Evolutionary conservation across 2,329 filamentous ascomycete genomes (phyloP).

Genomic region (Nemania abortiva): DNA sequence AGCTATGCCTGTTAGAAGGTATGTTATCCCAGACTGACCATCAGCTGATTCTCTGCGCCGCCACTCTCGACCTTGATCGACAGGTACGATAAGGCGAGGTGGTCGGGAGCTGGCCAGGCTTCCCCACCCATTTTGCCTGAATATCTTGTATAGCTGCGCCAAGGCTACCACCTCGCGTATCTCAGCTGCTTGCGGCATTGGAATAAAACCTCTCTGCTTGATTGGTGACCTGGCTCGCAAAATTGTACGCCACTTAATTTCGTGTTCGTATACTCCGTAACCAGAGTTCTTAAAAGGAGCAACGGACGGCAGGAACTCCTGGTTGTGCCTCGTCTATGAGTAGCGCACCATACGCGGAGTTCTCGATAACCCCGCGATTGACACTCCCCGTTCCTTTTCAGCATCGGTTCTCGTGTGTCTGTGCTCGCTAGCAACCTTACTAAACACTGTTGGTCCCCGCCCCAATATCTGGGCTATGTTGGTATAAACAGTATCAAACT

Average conservation of each 20-base stretch:
- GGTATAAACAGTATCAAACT: neutral
- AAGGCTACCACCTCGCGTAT: conserved; percentile 8
- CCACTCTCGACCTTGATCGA: conserved; percentile 14
- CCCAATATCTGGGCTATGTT: neutral
- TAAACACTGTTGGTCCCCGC: conserved; percentile 10
- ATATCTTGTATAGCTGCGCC: conserved; percentile 29
- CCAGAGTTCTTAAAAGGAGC: neutral
- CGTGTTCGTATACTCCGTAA: neutral
- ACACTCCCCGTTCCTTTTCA: neutral
- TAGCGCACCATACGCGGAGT: too few species aligned
- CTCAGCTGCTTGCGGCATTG: conserved; percentile 16
- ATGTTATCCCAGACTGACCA: neutral
- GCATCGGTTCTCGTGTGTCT: neutral
- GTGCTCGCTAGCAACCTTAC: neutral
- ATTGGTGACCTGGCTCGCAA: neutral
- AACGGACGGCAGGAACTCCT: neutral
- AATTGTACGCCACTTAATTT: neutral
- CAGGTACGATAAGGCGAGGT: conserved; percentile 31
- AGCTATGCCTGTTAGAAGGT: neutral
- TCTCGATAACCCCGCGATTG: neutral
- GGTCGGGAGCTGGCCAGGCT: conserved; percentile 21
- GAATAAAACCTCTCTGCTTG: neutral
- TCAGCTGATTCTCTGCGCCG: neutral
- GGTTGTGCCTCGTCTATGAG: neutral
- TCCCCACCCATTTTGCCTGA: conserved; percentile 33